Evolutionary conservation across 2,329 filamentous ascomycete species (phyloP).

Genomic region (Colletotrichum destructivum): DNA sequence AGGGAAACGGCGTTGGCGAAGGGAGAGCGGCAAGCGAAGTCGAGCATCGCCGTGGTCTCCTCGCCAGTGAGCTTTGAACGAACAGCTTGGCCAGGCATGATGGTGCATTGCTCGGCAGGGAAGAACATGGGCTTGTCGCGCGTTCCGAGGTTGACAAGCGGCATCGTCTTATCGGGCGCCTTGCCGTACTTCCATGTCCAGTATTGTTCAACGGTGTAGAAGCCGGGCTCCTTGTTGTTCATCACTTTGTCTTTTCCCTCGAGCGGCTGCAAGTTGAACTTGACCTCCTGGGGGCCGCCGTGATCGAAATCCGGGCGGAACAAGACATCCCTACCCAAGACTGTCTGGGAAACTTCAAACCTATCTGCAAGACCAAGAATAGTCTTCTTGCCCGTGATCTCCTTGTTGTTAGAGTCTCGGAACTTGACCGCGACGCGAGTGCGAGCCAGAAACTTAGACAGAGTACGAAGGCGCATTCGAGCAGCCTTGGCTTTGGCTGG

Average conservation of each 20-base stretch:
- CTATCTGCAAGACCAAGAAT: constrained; percentile 48
- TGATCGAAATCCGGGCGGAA: constrained; percentile 32
- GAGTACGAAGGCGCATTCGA: constrained; percentile 44
- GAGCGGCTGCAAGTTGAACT: constrained; percentile 49
- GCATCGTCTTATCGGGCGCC: constrained; percentile 51
- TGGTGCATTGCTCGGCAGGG: constrained; percentile 75
- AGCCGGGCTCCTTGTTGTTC: constrained; percentile 41
- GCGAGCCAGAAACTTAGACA: constrained; percentile 57
- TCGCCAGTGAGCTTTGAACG: constrained; percentile 70
- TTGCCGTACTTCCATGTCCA: constrained; percentile 54
- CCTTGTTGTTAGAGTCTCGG: constrained; percentile 44
- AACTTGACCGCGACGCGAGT: constrained; percentile 56
- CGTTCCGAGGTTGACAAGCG: constrained; percentile 78
- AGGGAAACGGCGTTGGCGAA: constrained; percentile 78
- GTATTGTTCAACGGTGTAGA: constrained; percentile 60
- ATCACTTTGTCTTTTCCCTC: constrained; percentile 44
- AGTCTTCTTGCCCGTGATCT: constrained; percentile 43
- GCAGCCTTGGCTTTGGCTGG: background rate
- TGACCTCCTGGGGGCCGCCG: constrained; percentile 48
- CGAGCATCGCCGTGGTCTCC: constrained; percentile 80
- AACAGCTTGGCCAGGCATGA: constrained; percentile 76
- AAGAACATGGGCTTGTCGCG: constrained; percentile 72
- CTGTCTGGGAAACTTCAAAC: constrained; percentile 19
- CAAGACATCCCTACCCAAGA: background rate
- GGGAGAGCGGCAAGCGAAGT: constrained; percentile 78